Base-by-base conservation (phyloP, 352 stramenopile species). In the Pythium guiyangense region DNA sequence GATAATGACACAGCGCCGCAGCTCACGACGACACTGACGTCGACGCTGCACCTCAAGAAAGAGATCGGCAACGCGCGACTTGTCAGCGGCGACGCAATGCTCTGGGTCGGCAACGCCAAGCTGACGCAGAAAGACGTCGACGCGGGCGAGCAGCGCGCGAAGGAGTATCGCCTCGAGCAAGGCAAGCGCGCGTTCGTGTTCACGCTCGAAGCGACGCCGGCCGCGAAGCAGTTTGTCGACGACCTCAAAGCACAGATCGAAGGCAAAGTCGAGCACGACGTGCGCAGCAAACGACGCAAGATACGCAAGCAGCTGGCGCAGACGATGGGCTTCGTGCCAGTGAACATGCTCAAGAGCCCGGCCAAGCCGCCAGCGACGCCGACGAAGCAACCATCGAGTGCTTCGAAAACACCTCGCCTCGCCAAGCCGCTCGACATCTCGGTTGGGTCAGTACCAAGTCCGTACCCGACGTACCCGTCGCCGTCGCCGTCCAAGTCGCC, bases 61-160 rank as follows among this genome's bases (percentile, higher is more conserved):
- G 84, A 94, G 54, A 60, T 92, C 20, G 81, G 82, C 26, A 94
- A 94, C 27, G 84, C 84, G 53, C 79, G 84, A 0, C 65, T 94
- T 8, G 84, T 92, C 14, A 87, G 77, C 39, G 79, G 76, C 20
- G 84, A 92, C 47, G 59, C 60, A 2, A 74, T 92, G 64, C 55
- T 94, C 29, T 94, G 82, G 79, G 78, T 92, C 5, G 73, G 69
- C 0, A 66, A 77, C 27, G 67, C 69, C n/a, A 56, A 69, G 14
- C 44, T 94, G 29, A 71, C 77, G 9, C 68, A 72, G 55, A 74
- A 74, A 35, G 76, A 87, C 40, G 61, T 68, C n/a, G 57, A 35
- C 11, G 17, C 42, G 17, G 39, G 27, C 4, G 60, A 37, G 5
- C 37, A 37, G 20, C 61, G 60, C 34, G 64, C 64, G 18, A 71